Evolutionary conservation across 257 asterid genomes (phyloP).

Genomic region (Scutellaria baicalensis): DNA sequence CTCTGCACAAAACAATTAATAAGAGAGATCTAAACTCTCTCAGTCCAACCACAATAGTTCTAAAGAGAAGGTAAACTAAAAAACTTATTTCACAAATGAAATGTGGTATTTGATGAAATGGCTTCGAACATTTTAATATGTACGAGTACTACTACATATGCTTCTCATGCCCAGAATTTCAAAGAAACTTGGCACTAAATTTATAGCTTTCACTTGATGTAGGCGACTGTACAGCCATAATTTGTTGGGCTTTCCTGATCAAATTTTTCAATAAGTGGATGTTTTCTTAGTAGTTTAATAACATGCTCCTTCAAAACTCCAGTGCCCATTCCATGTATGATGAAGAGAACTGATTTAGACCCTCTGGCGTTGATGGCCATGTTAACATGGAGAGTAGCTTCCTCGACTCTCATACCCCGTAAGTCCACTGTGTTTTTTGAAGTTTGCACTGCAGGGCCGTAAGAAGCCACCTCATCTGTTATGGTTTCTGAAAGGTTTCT

Average conservation of each 20-base stretch:
- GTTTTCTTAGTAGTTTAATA: slow-evolving; percentile 39
- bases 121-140: not conserved
- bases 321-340: slow-evolving; percentile 93
- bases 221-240: slow-evolving; percentile 88
- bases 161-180: not conserved
- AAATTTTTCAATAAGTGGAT: slow-evolving; percentile 72
- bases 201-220: slow-evolving; percentile 43
- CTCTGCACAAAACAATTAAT: not conserved
- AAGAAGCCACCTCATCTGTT: slow-evolving; percentile 33
- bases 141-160: too few species aligned
- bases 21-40: not conserved
- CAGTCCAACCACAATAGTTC: not conserved
- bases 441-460: slow-evolving; percentile 67
- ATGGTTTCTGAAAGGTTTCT: slow-evolving; percentile 36
- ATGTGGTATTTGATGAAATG: not conserved
- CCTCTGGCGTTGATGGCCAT: slow-evolving; percentile 59
- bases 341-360: slow-evolving; percentile 68
- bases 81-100: not conserved
- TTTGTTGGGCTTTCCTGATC: slow-evolving; percentile 82
- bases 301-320: slow-evolving; percentile 79
- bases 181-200: not conserved
- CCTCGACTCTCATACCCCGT: slow-evolving; percentile 84
- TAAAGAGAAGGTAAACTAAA: not conserved
- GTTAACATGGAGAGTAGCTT: slow-evolving; percentile 55
- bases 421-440: slow-evolving; percentile 70